Evolutionary conservation across 2,329 filamentous ascomycete genomes (phyloP).

Genomic region (Fusarium equiseti): DNA sequence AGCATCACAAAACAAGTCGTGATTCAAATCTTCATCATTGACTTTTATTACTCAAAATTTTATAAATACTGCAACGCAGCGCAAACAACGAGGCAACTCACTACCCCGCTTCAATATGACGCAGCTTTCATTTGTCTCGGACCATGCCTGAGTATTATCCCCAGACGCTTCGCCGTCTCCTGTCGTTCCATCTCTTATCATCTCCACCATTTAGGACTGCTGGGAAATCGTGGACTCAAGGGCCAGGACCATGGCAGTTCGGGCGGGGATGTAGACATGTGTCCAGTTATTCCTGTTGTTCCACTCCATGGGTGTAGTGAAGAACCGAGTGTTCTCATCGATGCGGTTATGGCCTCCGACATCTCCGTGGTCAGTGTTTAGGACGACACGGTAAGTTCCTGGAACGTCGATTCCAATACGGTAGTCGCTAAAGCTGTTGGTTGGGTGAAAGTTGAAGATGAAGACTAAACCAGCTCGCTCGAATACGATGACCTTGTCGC

Average conservation of each 20-base stretch:
- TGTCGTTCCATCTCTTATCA: neutral
- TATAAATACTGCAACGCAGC: constrained; percentile 8
- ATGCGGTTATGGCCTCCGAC: constrained; percentile 86
- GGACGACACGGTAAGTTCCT: constrained; percentile 87
- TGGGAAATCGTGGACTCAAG: constrained; percentile 53
- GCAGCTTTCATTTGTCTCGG: constrained; percentile 1
- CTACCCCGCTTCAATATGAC: constrained; percentile 1
- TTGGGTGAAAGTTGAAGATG: constrained; percentile 95
- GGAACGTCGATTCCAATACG: constrained; percentile 86
- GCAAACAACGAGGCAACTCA: constrained; percentile 10
- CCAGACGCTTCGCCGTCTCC: neutral
- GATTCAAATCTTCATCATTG: neutral
- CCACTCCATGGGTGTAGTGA: constrained; percentile 91
- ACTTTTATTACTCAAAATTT: constrained; percentile 29
- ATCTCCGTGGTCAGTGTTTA: constrained; percentile 82
- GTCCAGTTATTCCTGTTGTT: constrained; percentile 90
- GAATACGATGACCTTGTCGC: constrained; percentile 95
- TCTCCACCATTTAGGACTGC: constrained; percentile 13
- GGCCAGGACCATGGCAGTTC: constrained; percentile 80
- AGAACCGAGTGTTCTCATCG: constrained; percentile 85
- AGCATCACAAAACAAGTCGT: neutral
- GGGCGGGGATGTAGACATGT: constrained; percentile 88
- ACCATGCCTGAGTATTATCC: neutral
- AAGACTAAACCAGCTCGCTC: constrained; percentile 91
- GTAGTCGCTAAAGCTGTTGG: constrained; percentile 89